Evolutionary conservation across 352 stramenopile species (phyloP).

Genomic region (Halophytophthora polymorphica): DNA sequence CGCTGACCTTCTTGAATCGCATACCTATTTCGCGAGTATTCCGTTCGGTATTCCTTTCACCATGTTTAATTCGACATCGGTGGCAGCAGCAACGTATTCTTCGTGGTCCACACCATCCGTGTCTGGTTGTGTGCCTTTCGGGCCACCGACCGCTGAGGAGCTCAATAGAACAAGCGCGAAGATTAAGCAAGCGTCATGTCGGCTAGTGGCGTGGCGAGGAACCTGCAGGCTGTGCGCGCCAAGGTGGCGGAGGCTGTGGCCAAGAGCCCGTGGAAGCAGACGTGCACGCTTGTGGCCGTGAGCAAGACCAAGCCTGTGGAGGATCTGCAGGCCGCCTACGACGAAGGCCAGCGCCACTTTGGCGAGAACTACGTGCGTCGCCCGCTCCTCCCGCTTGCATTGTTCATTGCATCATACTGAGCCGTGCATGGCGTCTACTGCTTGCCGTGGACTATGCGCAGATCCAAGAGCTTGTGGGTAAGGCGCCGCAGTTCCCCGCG

Average conservation of each 20-base stretch:
- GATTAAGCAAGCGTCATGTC: conserved; percentile 15
- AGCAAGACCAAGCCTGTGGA: conserved; percentile 94
- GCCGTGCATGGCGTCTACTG: conserved; percentile 11
- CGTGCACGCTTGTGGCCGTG: conserved; percentile 89
- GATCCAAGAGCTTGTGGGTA: conserved; percentile 96
- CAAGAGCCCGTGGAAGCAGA: conserved; percentile 48
- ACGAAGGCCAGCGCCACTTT: conserved; percentile 93
- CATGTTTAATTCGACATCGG: too few species aligned
- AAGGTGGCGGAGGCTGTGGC: conserved; percentile 58
- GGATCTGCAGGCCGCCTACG: conserved; percentile 87
- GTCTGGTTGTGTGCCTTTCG: too few species aligned
- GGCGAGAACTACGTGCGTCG: conserved; percentile 97
- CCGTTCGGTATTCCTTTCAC: too few species aligned
- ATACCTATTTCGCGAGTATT: too few species aligned
- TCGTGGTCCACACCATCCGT: too few species aligned
- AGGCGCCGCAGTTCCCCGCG: conserved; percentile 82
- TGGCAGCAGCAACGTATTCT: too few species aligned
- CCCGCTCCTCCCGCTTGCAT: background rate
- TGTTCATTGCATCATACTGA: conserved; percentile 8
- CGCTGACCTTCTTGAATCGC: too few species aligned
- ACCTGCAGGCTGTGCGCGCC: conserved; percentile 57
- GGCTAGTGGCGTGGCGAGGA: conserved; percentile 37
- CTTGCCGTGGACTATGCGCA: conserved; percentile 16
- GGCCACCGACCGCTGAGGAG: too few species aligned
- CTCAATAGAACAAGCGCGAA: too few species aligned